Evolutionary conservation across 1,139 yeast species (phyloP), one percentile per base, ranked within the genome.

Genomic region (Scheffersomyces titani): DNA sequence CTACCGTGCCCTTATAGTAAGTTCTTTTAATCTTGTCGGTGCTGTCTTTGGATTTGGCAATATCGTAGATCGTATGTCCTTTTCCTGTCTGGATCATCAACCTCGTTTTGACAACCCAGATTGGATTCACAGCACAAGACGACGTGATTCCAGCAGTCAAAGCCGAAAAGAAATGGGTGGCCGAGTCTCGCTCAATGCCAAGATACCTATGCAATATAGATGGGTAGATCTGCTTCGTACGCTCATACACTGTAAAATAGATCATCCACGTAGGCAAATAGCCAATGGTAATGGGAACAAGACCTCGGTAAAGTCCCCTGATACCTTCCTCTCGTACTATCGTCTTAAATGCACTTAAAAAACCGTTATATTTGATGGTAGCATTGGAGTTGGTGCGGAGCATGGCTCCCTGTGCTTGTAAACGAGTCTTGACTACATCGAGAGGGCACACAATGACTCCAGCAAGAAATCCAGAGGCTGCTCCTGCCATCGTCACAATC

Each of bases 241-340:
- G 78, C 68, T 93, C 98, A 71, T 94, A 94, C 46, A 92, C 90
- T 13, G 94, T 83, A 74, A 94, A 96, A 71, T 96, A 94, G 51
- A 94, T 91, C 75, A 93, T 92, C 99, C 99, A 94, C 0, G 98
- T 92, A 5, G 99, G 99, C 63, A 96, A 85, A 72, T 94, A 94
- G 0, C 99, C 99, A 54, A 94, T 75, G 1, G 96, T 84, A 47
- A 94, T 92, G 11, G 99, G 98, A 0, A 89, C 90, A 19, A 96
- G 75, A 3, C 99, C 99, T 60, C 97, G 78, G 70, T 96, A 96
- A 20, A 94, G 78, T 0, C 99, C 98, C 49, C 85, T 73, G 1
- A 86, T 65, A 1, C 98, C 97, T 73, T 93, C 98, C 56, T 92
- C 92, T 55, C 73, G 70, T 57, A 85, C 73, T 49, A 92, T 91